These are phyloP conservation scores for Periconia digitata DNA, from an alignment of 2,329 filamentous ascomycete genomes.

Conservation along the genomic window DNA sequence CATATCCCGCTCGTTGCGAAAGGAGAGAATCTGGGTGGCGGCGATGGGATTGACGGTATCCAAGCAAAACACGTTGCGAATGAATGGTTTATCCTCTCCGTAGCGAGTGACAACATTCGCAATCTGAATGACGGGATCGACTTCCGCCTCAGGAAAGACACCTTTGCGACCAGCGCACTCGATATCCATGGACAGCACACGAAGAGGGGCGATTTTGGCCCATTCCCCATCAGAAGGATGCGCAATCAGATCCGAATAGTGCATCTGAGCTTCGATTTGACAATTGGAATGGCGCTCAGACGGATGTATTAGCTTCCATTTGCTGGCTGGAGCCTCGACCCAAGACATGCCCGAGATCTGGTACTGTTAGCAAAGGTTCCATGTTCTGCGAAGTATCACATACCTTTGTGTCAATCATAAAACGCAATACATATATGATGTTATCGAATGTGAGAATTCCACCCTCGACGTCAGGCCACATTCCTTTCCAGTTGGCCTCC, in stretches of 20 bases:
- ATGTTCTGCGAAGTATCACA: constrained; percentile 47
- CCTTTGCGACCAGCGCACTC: constrained; percentile 97
- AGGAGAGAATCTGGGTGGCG: constrained; percentile 89
- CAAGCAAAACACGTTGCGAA: constrained; percentile 94
- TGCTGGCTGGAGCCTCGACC: constrained; percentile 79
- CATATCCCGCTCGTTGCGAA: constrained; percentile 81
- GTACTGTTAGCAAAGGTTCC: constrained; percentile 34
- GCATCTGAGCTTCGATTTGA: constrained; percentile 88
- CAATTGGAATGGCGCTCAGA: constrained; percentile 82
- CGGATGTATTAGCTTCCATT: constrained; percentile 70
- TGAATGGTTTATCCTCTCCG: constrained; percentile 92
- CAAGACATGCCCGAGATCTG: constrained; percentile 91
- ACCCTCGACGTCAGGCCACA: constrained; percentile 68
- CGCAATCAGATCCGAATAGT: constrained; percentile 80
- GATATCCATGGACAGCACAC: constrained; percentile 95
- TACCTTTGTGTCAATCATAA: constrained; percentile 91
- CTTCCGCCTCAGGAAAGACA: constrained; percentile 89
- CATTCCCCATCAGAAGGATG: constrained; percentile 91
- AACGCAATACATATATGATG: constrained; percentile 90
- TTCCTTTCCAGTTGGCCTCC: constrained; percentile 81
- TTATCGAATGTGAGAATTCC: constrained; percentile 92
- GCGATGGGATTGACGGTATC: constrained; percentile 92
- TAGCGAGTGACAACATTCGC: constrained; percentile 94
- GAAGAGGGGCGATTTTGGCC: constrained; percentile 95
- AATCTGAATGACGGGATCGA: constrained; percentile 96